Evolutionary conservation across 106 monocot species (phyloP).

Genomic region (Dendrobium huoshanense): DNA sequence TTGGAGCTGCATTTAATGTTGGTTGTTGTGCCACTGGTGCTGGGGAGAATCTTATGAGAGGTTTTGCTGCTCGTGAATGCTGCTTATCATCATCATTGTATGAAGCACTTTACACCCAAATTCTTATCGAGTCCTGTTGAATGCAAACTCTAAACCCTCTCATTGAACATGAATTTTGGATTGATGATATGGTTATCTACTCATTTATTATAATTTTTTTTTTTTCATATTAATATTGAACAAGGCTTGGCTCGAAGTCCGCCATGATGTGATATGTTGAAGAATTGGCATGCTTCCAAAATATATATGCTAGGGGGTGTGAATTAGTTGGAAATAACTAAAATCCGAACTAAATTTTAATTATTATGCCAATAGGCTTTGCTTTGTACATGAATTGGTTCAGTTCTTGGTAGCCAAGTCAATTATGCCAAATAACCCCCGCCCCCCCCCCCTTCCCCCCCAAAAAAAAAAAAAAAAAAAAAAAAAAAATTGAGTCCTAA

Average conservation of each 20-base stretch:
- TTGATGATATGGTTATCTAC: background rate
- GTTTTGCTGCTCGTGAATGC: conserved; percentile 91
- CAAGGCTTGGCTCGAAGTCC: background rate
- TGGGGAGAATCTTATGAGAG: conserved; percentile 87
- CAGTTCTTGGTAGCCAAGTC: background rate
- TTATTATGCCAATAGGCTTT: background rate
- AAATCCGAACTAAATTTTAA: background rate
- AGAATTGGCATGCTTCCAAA: background rate
- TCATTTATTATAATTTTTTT: background rate
- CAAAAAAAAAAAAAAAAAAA: background rate
- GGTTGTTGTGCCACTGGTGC: conserved; percentile 96
- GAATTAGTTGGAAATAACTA: background rate
- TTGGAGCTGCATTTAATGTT: conserved; percentile 68
- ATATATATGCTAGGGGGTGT: background rate
- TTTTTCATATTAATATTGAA: background rate
- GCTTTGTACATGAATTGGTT: background rate
- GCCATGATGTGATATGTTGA: background rate
- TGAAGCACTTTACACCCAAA: conserved; percentile 4
- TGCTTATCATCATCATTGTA: conserved; percentile 83
- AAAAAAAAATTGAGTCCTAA: background rate
- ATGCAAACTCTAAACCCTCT: too few relatives aligned
- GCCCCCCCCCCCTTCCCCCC: too few relatives aligned
- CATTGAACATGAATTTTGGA: background rate
- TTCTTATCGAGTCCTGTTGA: background rate
- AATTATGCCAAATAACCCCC: background rate